A percentile compares a stretch with the other conserved stretches of the same genome.
These are phyloP conservation scores for Filobasidium wieringae DNA, from an alignment of 768 basidiomycete species.

Conservation along the genomic window DNA sequence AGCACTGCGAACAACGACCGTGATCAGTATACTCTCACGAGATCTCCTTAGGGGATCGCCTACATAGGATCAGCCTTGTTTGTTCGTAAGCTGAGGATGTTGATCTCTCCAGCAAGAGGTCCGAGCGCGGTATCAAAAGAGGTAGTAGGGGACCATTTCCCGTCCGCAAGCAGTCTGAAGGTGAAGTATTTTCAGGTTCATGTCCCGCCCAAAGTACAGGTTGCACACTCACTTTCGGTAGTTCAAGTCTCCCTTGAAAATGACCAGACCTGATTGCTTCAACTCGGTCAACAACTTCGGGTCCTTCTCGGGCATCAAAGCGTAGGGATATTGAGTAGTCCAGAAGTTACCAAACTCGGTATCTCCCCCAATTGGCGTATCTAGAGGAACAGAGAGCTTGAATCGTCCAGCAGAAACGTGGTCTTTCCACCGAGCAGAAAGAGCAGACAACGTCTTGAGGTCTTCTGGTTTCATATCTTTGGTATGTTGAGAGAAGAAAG, in stretches of 20 bases:
- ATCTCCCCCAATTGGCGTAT: slow-evolving; percentile 50
- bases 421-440: slow-evolving; percentile 60
- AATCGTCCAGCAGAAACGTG: slow-evolving; percentile 65
- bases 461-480: slow-evolving; percentile 32
- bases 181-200: too few relatives aligned
- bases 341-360: slow-evolving; percentile 37
- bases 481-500: slow-evolving; percentile 48
- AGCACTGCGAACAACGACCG: slow-evolving; percentile 40
- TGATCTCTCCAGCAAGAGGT: slow-evolving; percentile 65
- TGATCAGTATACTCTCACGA: background rate
- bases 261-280: slow-evolving; percentile 26
- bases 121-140: slow-evolving; percentile 60
- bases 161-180: slow-evolving; percentile 69
- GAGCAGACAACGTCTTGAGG: slow-evolving; percentile 41
- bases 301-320: slow-evolving; percentile 30
- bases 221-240: slow-evolving; percentile 62
- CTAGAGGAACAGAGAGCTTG: slow-evolving; percentile 54
- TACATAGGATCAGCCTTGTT: slow-evolving; percentile 86
- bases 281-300: slow-evolving; percentile 45
- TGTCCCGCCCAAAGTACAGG: background rate
- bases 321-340: slow-evolving; percentile 37
- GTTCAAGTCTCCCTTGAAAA: slow-evolving; percentile 50
- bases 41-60: slow-evolving; percentile 5
- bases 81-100: slow-evolving; percentile 72
- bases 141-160: slow-evolving; percentile 73